Evolutionary conservation across 768 basidiomycete species (phyloP).

Genomic region (Hirschioporus abietinus): DNA sequence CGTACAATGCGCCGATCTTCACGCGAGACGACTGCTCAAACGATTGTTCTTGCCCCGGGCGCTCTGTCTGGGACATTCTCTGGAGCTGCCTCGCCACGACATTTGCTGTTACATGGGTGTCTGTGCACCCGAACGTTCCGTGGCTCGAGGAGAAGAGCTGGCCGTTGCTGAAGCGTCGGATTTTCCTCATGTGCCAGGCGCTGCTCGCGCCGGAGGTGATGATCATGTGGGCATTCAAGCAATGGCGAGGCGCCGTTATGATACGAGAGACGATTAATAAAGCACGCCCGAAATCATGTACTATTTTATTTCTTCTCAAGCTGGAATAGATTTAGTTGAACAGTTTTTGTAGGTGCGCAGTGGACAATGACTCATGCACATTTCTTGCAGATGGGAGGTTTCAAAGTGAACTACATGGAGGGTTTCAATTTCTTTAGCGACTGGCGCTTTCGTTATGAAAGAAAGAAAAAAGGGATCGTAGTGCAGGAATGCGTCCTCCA

Average conservation of each 20-base stretch:
- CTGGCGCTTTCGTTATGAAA: too few species aligned
- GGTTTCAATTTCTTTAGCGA: too few species aligned
- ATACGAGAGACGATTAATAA: conserved; percentile 16
- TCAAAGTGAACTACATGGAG: neutral
- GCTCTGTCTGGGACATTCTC: conserved; percentile 16
- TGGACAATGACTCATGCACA: conserved; percentile 9
- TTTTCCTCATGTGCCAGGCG: conserved; percentile 17
- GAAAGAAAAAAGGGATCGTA: neutral
- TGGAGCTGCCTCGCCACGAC: conserved; percentile 24
- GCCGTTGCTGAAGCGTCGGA: conserved; percentile 7
- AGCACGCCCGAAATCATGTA: neutral
- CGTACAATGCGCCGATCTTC: neutral
- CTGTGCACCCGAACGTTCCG: conserved; percentile 27
- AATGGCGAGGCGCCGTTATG: neutral
- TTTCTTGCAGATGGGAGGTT: conserved; percentile 8
- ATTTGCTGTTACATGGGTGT: conserved; percentile 26
- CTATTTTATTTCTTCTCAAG: neutral
- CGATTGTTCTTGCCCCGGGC: neutral
- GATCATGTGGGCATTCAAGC: conserved; percentile 8
- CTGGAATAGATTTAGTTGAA: neutral
- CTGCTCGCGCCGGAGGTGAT: conserved; percentile 26
- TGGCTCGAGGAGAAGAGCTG: conserved; percentile 11
- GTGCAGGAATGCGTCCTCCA: neutral
- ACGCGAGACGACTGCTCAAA: neutral
- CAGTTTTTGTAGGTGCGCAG: neutral